Percentiles rank a stretch among this genome's conserved stretches.
Conservation (phyloP, 176 grass and related monocot species). For the Typha latifolia region DNA sequence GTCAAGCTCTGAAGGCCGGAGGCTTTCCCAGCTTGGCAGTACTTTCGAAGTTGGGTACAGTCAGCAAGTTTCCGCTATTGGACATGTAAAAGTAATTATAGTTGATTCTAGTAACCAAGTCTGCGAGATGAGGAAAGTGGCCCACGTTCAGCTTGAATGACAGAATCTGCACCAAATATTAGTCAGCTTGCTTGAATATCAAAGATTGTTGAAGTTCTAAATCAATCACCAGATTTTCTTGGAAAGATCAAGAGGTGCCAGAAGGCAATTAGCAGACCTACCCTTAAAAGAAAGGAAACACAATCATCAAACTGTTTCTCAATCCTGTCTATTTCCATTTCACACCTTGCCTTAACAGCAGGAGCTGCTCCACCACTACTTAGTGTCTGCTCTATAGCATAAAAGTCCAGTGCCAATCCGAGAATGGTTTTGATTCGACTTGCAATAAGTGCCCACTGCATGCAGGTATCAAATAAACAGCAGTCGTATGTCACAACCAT, state of each 20-base stretch:
- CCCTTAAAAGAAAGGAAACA: slow-evolving; percentile 73
- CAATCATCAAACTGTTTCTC: slow-evolving; percentile 97
- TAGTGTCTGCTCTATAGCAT: slow-evolving; percentile 70
- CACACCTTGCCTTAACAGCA: slow-evolving; percentile 65
- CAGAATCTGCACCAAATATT: slow-evolving; percentile 47
- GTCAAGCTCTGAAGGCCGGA: slow-evolving; percentile 9
- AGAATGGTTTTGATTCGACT: slow-evolving; percentile 87
- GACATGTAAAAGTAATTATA: slow-evolving; percentile 95
- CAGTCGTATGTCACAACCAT: neutral
- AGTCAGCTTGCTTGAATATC: neutral
- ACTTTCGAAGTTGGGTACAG: slow-evolving; percentile 34
- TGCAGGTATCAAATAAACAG: slow-evolving; percentile 4
- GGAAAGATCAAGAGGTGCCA: neutral
- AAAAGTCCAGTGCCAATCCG: slow-evolving; percentile 79
- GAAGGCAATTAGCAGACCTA: slow-evolving; percentile 17
- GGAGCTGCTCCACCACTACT: slow-evolving; percentile 48
- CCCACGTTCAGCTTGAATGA: slow-evolving; percentile 94
- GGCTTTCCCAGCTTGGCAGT: slow-evolving; percentile 23
- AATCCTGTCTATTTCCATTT: slow-evolving; percentile 78
- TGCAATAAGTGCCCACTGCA: slow-evolving; percentile 78
- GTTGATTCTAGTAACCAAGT: slow-evolving; percentile 91
- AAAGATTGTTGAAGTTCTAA: neutral
- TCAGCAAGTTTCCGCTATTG: slow-evolving; percentile 55
- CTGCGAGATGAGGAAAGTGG: slow-evolving; percentile 86
- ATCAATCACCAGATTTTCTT: neutral